Evolutionary conservation across 2,329 filamentous ascomycete genomes (phyloP).

Genomic region (Cylindrodendrum hubeiense): DNA sequence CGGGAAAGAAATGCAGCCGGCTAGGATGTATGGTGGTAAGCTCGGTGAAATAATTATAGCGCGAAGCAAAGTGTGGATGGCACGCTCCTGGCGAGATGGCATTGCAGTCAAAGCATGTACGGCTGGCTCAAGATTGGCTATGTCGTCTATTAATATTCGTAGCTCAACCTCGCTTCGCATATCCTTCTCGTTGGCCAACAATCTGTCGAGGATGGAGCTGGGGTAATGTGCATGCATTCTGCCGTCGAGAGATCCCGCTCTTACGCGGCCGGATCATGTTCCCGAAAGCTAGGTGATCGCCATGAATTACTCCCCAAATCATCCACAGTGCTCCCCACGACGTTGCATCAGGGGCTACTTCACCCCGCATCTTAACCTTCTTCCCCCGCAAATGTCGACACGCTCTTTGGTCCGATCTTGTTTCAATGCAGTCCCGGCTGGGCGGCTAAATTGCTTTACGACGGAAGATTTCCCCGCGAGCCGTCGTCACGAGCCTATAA

Average conservation of each 20-base stretch:
- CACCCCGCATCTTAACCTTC: slow-evolving; percentile 1
- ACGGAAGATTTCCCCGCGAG: not conserved
- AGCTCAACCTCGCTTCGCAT: not conserved
- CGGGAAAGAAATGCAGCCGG: not conserved
- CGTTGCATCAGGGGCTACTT: not conserved
- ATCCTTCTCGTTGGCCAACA: not conserved
- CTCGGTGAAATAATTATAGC: not conserved
- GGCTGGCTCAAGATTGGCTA: no score
- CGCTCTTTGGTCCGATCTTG: not conserved
- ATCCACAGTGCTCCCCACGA: not conserved
- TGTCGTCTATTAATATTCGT: no score
- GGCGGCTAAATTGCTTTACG: slow-evolving; percentile 9
- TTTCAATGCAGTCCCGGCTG: not conserved
- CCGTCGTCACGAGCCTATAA: not conserved
- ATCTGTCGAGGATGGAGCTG: not conserved
- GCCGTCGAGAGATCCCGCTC: not conserved
- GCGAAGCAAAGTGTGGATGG: no score
- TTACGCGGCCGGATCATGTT: not conserved
- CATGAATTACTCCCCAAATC: not conserved
- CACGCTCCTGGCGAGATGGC: not conserved
- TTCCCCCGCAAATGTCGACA: not conserved
- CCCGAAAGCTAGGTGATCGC: not conserved
- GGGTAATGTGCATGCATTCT: not conserved
- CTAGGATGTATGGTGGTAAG: not conserved
- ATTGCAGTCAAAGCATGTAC: not conserved